phyloP scores from a whole-genome alignment of 2,329 filamentous ascomycete genomes.

The Colletotrichum destructivum region DNA sequence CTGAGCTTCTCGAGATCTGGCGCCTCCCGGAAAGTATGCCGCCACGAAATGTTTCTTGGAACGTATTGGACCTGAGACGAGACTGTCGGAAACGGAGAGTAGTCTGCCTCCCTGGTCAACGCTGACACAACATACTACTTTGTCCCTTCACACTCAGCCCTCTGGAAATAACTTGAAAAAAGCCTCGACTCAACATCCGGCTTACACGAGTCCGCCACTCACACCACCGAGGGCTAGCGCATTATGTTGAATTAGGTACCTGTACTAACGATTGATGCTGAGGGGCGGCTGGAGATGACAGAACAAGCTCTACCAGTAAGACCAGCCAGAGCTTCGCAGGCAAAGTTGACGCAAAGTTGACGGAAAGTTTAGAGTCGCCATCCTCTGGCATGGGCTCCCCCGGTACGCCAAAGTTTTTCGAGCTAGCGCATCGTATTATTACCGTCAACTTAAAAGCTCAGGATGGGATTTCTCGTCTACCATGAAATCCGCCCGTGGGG shows the following conservation, averaged over 20 bases:
- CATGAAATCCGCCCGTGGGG: neutral
- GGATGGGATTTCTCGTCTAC: slow-evolving; percentile 1
- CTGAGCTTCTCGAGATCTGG: slow-evolving; percentile 23
- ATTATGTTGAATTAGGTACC: neutral
- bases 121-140: slow-evolving; percentile 21
- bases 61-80: slow-evolving; percentile 36
- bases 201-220: neutral
- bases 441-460: slow-evolving; percentile 1
- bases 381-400: slow-evolving; percentile 20
- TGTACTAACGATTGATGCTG: slow-evolving; percentile 10
- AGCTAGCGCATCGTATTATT: neutral
- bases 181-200: slow-evolving; percentile 2
- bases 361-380: slow-evolving; percentile 21
- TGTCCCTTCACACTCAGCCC: slow-evolving; percentile 10
- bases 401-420: neutral
- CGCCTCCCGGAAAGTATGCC: slow-evolving; percentile 21
- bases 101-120: slow-evolving; percentile 1
- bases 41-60: slow-evolving; percentile 9
- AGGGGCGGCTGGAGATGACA: slow-evolving; percentile 19
- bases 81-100: slow-evolving; percentile 31
- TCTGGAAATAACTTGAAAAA: slow-evolving; percentile 20
- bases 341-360: slow-evolving; percentile 26
- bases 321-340: neutral
- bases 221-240: slow-evolving; percentile 13
- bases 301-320: slow-evolving; percentile 21